These are phyloP conservation scores for Solanum pinnatisectum DNA, from an alignment of 257 asterid genomes.

Conservation along the genomic window DNA sequence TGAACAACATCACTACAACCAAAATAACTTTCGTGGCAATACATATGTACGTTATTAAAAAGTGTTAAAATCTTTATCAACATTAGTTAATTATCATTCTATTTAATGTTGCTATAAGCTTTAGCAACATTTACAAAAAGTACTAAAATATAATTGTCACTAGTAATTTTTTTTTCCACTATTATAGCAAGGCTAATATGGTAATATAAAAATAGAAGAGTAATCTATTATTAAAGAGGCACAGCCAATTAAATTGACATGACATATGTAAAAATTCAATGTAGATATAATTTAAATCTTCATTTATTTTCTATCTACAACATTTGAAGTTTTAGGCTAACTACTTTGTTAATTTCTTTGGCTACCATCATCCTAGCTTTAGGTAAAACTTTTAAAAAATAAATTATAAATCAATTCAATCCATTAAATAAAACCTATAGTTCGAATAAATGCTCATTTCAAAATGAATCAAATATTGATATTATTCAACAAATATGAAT, in stretches of 20 bases:
- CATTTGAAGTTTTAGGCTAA: not conserved
- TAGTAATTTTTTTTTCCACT: not conserved
- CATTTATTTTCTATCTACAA: not conserved
- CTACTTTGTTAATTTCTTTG: not conserved
- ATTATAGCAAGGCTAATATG: not conserved
- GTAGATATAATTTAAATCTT: not conserved
- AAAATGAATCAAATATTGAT: not conserved
- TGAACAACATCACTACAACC: not conserved
- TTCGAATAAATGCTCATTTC: not conserved
- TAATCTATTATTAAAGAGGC: not conserved
- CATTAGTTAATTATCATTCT: too few relatives aligned
- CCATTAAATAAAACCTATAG: not conserved
- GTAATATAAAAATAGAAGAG: not conserved
- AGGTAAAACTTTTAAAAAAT: not conserved
- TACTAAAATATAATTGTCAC: too few relatives aligned
- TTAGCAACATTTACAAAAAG: too few relatives aligned
- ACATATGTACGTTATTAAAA: not conserved
- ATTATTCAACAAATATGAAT: not conserved
- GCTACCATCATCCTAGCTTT: not conserved
- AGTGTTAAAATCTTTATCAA: too few relatives aligned
- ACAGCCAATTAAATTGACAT: not conserved
- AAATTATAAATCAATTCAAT: too few relatives aligned
- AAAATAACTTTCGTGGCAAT: not conserved
- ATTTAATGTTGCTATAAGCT: not conserved
- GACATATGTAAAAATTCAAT: not conserved